Conservation (phyloP, 2,329 filamentous ascomycete genomes). For the Venturia pyrina region DNA sequence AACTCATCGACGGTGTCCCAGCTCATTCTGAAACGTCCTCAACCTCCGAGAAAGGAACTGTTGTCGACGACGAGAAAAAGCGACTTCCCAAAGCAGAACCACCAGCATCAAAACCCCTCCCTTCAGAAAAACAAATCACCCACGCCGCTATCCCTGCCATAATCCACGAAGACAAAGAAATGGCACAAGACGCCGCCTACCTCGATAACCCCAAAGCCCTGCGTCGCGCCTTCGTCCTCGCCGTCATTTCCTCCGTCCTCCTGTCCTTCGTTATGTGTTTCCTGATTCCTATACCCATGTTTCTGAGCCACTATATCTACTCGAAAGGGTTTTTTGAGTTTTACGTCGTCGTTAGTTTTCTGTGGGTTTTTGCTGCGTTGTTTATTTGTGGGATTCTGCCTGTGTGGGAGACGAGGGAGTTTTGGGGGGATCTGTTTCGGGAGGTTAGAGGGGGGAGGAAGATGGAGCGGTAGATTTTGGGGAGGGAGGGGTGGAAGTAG, state of each 20-base stretch:
- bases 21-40: slow-evolving; percentile 6
- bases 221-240: slow-evolving; percentile 27
- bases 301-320: slow-evolving; percentile 32
- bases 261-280: slow-evolving; percentile 32
- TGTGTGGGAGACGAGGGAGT: slow-evolving; percentile 30
- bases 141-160: not conserved
- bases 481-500: no score
- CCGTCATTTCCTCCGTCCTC: slow-evolving; percentile 27
- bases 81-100: not conserved
- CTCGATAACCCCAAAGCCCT: slow-evolving; percentile 15
- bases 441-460: not conserved
- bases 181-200: not conserved
- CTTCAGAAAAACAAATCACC: not conserved
- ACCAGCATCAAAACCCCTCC: not conserved
- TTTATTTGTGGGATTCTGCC: slow-evolving; percentile 32
- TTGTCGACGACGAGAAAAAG: slow-evolving; percentile 1
- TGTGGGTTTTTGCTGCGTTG: slow-evolving; percentile 33
- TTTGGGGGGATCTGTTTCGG: slow-evolving; percentile 15
- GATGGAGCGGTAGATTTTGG: not conserved
- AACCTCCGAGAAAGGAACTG: not conserved
- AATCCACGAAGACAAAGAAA: slow-evolving; percentile 8
- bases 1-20: slow-evolving; percentile 13
- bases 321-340: slow-evolving; percentile 31
- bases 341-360: slow-evolving; percentile 32
- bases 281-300: slow-evolving; percentile 32